phyloP scores from a whole-genome alignment of 805 yeast genomes.

The Wickerhamomyces chaumierensis region DNA sequence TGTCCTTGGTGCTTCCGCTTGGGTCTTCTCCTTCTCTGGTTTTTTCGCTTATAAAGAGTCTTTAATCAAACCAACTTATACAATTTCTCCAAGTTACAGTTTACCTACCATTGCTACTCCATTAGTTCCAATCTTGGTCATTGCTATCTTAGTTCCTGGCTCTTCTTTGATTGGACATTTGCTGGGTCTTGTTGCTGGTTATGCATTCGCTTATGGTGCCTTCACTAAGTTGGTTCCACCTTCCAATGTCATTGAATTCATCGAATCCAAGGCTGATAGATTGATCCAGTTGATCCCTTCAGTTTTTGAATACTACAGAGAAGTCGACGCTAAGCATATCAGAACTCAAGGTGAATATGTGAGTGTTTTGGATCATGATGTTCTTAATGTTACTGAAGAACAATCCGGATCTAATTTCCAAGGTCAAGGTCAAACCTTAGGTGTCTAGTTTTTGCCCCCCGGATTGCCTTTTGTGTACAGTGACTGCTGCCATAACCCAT shows the following conservation, averaged over 20 bases:
- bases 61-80: slow-evolving; percentile 28
- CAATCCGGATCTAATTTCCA: slow-evolving; percentile 7
- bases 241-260: slow-evolving; percentile 45
- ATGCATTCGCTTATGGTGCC: slow-evolving; percentile 44
- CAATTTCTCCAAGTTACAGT: slow-evolving; percentile 25
- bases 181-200: slow-evolving; percentile 59
- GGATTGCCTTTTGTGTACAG: no score
- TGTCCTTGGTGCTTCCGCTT: slow-evolving; percentile 60
- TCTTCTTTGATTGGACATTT: slow-evolving; percentile 69
- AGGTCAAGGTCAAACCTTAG: slow-evolving; percentile 16
- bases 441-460: no score
- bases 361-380: slow-evolving; percentile 16
- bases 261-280: slow-evolving; percentile 43
- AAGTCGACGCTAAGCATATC: slow-evolving; percentile 41
- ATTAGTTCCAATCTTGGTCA: slow-evolving; percentile 34
- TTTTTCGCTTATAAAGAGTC: slow-evolving; percentile 44
- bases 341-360: slow-evolving; percentile 23
- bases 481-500: no score
- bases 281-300: slow-evolving; percentile 44
- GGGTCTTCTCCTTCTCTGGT: slow-evolving; percentile 59
- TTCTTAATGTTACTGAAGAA: slow-evolving; percentile 1
- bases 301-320: slow-evolving; percentile 45
- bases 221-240: slow-evolving; percentile 55
- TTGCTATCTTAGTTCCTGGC: slow-evolving; percentile 46
- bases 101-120: slow-evolving; percentile 58